Conservation (phyloP, 1,284 basidiomycete genomes). For the Apiotrichum porosum region DNA sequence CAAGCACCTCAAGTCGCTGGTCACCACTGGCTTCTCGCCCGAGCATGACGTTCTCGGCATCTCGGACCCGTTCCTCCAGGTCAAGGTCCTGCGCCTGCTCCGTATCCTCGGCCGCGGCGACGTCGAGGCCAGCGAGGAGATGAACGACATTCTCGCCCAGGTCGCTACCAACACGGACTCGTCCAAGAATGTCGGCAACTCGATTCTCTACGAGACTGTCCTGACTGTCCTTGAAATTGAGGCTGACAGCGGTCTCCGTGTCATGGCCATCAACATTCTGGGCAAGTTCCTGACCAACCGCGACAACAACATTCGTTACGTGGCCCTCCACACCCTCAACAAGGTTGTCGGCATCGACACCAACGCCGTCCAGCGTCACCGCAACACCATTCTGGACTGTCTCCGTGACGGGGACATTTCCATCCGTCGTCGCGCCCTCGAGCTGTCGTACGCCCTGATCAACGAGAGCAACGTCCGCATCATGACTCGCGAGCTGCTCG, state of each 20-base stretch:
- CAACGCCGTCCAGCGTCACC: constrained; percentile 95
- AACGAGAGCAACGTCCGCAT: constrained; percentile 93
- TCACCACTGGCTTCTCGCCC: constrained; percentile 95
- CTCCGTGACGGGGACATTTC: constrained; percentile 98
- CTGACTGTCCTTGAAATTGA: constrained; percentile 97
- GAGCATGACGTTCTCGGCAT: constrained; percentile 99
- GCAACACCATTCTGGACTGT: constrained; percentile 97
- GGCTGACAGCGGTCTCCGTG: constrained; percentile 88
- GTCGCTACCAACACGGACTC: constrained; percentile 99
- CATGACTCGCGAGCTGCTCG: constrained; percentile 84
- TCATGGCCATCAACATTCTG: constrained; percentile 99
- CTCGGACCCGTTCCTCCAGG: constrained; percentile 97
- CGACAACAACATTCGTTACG: constrained; percentile 99
- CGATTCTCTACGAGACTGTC: constrained; percentile 97
- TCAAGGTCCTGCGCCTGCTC: constrained; percentile 92
- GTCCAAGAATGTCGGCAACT: constrained; percentile 96
- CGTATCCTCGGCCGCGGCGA: constrained; percentile 83
- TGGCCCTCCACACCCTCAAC: constrained; percentile 96
- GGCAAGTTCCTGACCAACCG: constrained; percentile 97
- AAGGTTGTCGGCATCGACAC: constrained; percentile 98
- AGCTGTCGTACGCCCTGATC: constrained; percentile 95
- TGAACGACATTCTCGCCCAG: constrained; percentile 97
- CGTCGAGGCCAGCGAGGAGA: constrained; percentile 80
- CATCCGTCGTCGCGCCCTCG: constrained; percentile 90
- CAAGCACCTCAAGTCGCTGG: constrained; percentile 89